Base-by-base conservation (phyloP, 2,329 filamentous ascomycete species). In the Pyricularia grisea region DNA sequence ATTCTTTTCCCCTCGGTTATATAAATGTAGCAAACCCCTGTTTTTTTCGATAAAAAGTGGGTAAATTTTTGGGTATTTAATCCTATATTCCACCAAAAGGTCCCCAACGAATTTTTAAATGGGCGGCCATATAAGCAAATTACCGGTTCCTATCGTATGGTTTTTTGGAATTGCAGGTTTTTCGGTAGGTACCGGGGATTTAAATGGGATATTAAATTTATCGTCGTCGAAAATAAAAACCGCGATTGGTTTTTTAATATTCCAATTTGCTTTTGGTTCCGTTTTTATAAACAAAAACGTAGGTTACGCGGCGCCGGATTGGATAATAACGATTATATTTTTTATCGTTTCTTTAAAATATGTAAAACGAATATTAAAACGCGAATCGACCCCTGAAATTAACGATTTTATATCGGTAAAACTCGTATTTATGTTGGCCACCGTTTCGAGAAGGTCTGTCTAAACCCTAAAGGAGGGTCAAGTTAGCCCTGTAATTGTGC, bases 71-170 rank as follows among this genome's bases (percentile, higher is more conserved):
- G 89, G 83, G 68, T 84, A 83, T 42, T 83, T n/a, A 50, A 50
- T 50, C 68, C 84, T 81, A 2, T 76, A 76, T 27, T 81, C 42
- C 42, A 20, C 77, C 68, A 88, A 77, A 30, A 82, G 81, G 66
- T 77, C 78, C 71, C 75, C 82, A 36, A 92, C 88, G 75, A 97
- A 76, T 71, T 84, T 80, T 75, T 83, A 79, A 69, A 95, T 92
- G 0, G 88, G 85, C 0, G 85, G 85, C 88, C 91, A 93, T 65
- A 86, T 83, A 30, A 98, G 81, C n/a, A 98, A 82, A 71, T 93
- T 87, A 67, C 95, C 92, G 1, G 93, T 93, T n/a, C 93, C 88
- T 0, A 94, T 97, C 0, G 92, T 96, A 75, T 98, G 94, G 73
- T 97, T 92, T 31, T 89, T 87, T 0, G 93, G 92, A 69, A 97